Evolutionary conservation across 176 grass and related monocot species (phyloP).

Genomic region (Triticum turgidum): DNA sequence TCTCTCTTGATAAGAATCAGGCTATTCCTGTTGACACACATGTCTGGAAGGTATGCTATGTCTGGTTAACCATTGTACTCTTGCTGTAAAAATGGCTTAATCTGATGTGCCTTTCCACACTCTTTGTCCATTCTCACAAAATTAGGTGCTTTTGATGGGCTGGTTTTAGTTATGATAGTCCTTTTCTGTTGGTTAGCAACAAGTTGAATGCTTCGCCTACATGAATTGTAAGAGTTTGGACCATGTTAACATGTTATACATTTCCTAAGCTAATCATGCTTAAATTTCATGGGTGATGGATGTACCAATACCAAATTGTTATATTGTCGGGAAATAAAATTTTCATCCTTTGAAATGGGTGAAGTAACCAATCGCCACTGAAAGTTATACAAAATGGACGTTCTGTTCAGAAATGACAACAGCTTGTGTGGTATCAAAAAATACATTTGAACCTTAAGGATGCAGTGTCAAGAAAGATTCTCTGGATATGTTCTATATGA

Average conservation of each 20-base stretch:
- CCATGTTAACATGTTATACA: neutral
- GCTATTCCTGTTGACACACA: conserved; percentile 93
- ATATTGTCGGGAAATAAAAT: neutral
- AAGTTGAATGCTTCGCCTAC: neutral
- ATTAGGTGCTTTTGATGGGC: neutral
- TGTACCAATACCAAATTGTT: neutral
- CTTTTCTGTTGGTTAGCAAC: neutral
- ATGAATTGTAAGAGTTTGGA: neutral
- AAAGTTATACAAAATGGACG: neutral
- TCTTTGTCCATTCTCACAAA: neutral
- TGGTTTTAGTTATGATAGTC: neutral
- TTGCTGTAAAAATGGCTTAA: neutral
- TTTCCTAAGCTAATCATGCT: neutral
- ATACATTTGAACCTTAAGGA: neutral
- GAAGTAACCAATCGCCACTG: neutral
- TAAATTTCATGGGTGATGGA: neutral
- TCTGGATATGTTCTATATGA: neutral
- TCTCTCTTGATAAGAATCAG: conserved; percentile 95
- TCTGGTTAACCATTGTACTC: neutral
- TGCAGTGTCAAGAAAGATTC: neutral
- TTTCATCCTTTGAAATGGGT: conserved; percentile 8
- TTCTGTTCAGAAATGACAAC: neutral
- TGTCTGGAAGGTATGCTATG: conserved; percentile 76
- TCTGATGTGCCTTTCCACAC: neutral
- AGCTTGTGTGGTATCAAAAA: neutral